Evolutionary conservation across 2,329 filamentous ascomycete species (phyloP), one percentile per base, ranked within the genome.

Genomic region (Aspergillus sp.): DNA sequence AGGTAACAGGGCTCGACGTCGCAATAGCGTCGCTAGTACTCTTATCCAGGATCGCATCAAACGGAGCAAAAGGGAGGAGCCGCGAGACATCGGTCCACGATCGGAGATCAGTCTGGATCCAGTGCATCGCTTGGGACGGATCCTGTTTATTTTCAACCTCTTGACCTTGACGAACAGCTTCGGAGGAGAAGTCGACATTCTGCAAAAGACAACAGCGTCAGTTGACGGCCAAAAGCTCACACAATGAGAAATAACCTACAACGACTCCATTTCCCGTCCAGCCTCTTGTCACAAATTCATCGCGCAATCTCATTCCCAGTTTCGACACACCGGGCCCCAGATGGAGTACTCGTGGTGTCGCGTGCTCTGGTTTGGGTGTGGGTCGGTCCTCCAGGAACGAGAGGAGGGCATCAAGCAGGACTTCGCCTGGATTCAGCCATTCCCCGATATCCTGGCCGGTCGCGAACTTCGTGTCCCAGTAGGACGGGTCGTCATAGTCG

Each of bases 11-110:
- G 57, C 60, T 42, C 11, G 61, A 64, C 2, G 73, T 75, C 5
- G 71, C 68, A 45, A 75, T 73, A n/a, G 73, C 69, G 49, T 75
- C 73, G 58, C 69, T 72, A 1, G 73, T 75, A 54, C 72, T 73
- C 57, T 75, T 75, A 52, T 75, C 73, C 1, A 74, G 50, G 15
- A 75, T 62, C 33, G 71, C 65, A 20, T 73, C 70, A 41, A 74
- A 72, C 0, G 72, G 71, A 1, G 64, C 68, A 45, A 68, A 64
- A 1, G 40, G 49, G 5, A 55, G n/a, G 15, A 74, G 54, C 8
- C 40, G 33, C n/a, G 66, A 61, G 15, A 74, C 60, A 40, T 73
- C 64, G 4, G 57, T 46, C 73, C 73, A 75, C 0, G 66, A 68
- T 22, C 70, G 67, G 6, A 74, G 54, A 42, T 74, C 68, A 9